These are phyloP conservation scores for Aegilops sharonensis DNA, from an alignment of 176 grass and related monocot genomes.

Conservation along the genomic window DNA sequence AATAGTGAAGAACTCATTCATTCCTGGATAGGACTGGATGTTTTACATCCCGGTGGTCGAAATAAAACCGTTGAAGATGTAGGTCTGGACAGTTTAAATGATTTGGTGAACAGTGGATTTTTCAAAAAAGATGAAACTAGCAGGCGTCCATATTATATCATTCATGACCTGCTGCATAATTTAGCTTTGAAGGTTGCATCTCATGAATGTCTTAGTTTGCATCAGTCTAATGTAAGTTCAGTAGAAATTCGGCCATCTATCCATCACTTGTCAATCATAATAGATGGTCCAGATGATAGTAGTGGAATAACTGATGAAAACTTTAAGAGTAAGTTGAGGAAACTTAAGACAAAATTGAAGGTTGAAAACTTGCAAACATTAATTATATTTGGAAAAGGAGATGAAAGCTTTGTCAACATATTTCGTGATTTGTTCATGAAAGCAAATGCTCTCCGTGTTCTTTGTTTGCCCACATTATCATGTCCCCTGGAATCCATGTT, in stretches of 20 bases:
- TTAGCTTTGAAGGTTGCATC: slow-evolving; percentile 8
- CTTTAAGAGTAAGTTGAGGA: not conserved
- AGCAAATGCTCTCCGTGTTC: not conserved
- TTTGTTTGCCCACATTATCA: not conserved
- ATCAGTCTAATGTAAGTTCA: not conserved
- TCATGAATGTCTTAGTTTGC: slow-evolving; percentile 20
- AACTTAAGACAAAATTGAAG: not conserved
- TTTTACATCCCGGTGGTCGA: not conserved
- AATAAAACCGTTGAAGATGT: slow-evolving; percentile 13
- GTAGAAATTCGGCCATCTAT: not conserved
- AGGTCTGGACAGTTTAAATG: not conserved
- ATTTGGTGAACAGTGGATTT: not conserved
- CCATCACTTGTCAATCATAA: not conserved
- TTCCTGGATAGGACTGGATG: slow-evolving; percentile 32
- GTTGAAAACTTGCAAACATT: slow-evolving; percentile 15
- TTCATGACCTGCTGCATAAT: slow-evolving; percentile 18
- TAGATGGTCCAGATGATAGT: not conserved
- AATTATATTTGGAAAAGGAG: slow-evolving; percentile 4
- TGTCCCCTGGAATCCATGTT: not conserved
- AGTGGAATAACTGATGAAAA: not conserved
- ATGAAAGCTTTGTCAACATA: not conserved
- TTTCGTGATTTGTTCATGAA: not conserved
- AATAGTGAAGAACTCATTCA: not conserved
- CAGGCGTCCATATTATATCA: not conserved
- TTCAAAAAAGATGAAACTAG: not conserved